These are phyloP conservation scores for Arthrobotrys sphaeroides DNA, from an alignment of 2,329 filamentous ascomycete species.

Conservation along the genomic window DNA sequence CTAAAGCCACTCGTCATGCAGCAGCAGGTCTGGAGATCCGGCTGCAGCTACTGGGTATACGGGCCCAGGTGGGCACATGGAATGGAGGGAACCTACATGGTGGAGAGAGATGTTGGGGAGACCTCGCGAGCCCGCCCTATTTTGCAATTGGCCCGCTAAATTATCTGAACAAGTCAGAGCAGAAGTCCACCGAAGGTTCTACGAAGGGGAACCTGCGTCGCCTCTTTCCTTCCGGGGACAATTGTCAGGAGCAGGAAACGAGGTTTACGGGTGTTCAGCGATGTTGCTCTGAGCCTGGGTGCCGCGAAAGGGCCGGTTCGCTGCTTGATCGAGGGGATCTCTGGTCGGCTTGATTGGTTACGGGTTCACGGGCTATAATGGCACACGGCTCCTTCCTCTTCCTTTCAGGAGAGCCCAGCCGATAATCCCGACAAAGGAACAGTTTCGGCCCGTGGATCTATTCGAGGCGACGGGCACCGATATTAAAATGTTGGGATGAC, in stretches of 20 bases:
- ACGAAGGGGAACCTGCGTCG: conserved; percentile 38
- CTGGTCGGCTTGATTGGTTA: conserved; percentile 53
- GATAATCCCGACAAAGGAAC: conserved; percentile 43
- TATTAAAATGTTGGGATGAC: conserved; percentile 11
- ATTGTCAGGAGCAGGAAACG: conserved; percentile 11
- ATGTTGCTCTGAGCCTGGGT: conserved; percentile 14
- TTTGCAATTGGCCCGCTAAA: conserved; percentile 54
- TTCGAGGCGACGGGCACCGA: conserved; percentile 47
- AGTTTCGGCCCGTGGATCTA: conserved; percentile 50
- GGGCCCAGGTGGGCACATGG: conserved; percentile 26
- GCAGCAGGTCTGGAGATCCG: conserved; percentile 23
- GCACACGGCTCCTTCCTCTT: conserved; percentile 16
- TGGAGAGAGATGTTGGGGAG: conserved; percentile 43
- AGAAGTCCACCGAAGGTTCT: conserved; percentile 53
- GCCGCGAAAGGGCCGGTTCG: conserved; percentile 41
- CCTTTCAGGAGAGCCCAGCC: conserved; percentile 39
- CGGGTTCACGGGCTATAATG: conserved; percentile 44
- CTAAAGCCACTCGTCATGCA: conserved; percentile 49
- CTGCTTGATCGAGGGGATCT: conserved; percentile 21
- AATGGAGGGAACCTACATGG: conserved; percentile 33
- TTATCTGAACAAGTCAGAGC: conserved; percentile 53
- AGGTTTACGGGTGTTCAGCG: conserved; percentile 27
- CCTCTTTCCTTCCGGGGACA: conserved; percentile 42
- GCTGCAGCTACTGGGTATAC: conserved; percentile 30
- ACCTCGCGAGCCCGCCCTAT: conserved; percentile 45